Conservation (phyloP, 345 rosid species). For the Salix viminalis region DNA sequence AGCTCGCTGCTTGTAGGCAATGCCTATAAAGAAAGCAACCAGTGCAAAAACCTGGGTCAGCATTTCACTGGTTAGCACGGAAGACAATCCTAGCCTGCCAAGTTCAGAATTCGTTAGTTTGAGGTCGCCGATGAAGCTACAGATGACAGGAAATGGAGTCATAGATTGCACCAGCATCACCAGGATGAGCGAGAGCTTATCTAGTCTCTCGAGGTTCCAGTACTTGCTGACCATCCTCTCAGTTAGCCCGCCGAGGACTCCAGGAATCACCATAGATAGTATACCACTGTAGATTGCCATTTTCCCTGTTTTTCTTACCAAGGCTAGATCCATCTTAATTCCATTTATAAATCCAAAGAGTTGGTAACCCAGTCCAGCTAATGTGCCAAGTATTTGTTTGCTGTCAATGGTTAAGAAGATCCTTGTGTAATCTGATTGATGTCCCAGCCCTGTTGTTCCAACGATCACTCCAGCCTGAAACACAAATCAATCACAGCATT, state of each 20-base stretch:
- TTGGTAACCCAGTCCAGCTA: background rate
- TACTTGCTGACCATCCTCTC: background rate
- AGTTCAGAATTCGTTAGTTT: slow-evolving; percentile 23
- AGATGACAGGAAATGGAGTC: slow-evolving; percentile 20
- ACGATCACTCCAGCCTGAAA: background rate
- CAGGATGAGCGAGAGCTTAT: background rate
- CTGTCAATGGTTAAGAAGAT: background rate
- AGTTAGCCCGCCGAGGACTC: background rate
- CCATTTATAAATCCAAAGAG: background rate
- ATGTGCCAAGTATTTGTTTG: background rate
- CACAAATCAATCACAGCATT: too few relatives aligned
- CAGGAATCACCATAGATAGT: background rate
- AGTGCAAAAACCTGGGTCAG: background rate
- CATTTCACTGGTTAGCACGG: slow-evolving; percentile 10
- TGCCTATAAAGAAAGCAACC: background rate
- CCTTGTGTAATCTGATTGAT: background rate
- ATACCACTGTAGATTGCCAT: background rate
- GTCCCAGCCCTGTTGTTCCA: background rate
- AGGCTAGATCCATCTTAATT: background rate
- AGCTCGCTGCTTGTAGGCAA: background rate
- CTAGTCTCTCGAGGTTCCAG: background rate
- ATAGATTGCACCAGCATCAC: background rate
- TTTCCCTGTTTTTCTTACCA: background rate
- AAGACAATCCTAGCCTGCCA: slow-evolving; percentile 17
- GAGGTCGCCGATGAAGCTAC: slow-evolving; percentile 11